Evolutionary conservation across 345 rosid genomes (phyloP), one percentile per base, ranked within the genome.

Genomic region (Moringa oleifera): DNA sequence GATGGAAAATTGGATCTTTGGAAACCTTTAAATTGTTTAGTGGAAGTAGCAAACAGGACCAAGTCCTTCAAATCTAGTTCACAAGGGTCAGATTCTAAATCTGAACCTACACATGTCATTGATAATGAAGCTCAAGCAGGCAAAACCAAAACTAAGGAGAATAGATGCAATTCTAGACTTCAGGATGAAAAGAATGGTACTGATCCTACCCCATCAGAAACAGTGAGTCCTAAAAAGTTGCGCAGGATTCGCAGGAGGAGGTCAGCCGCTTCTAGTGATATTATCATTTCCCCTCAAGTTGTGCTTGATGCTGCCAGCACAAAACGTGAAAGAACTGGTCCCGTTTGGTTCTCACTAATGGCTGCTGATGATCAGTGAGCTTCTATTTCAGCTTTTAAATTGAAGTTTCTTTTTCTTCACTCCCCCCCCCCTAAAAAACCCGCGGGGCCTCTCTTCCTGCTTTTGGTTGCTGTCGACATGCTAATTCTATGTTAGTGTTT

Each of bases 301-400:
- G 74, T 88, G 68, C 47, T 83, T 18, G 79, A 84, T 74, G 85
- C 86, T 63, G 76, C 80, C 12, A 71, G 69, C 53, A 70, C 72
- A 18, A 80, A 71, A 73, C 74, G 50, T 65, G 81, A 81, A 62
- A 75, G 78, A 76, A 69, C 69, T 65, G 74, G 84, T 60, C 96
- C 95, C 57, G 84, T 91, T 73, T 94, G 99, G 97, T 91, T 94
- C 78, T 80, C 95, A n/a, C 79, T 94, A 70, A 81, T 94, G 57
- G 96, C 99, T 33, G 84, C 95, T 36, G 85, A 80, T 67, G 87
- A 88, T 57, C 89, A 81, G 99, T 94, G 79, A 88, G 95, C 63
- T 66, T 63, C 68, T 51, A 65, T 24, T 63, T 66, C 64, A 52
- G 25, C 63, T 55, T 64, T n/a, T 77, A 49, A 53, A 60, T 47